Evolutionary conservation across 495 filamentous ascomycete genomes (phyloP), one percentile per base, ranked within the genome.

Genomic region (Aspergillus leporis): DNA sequence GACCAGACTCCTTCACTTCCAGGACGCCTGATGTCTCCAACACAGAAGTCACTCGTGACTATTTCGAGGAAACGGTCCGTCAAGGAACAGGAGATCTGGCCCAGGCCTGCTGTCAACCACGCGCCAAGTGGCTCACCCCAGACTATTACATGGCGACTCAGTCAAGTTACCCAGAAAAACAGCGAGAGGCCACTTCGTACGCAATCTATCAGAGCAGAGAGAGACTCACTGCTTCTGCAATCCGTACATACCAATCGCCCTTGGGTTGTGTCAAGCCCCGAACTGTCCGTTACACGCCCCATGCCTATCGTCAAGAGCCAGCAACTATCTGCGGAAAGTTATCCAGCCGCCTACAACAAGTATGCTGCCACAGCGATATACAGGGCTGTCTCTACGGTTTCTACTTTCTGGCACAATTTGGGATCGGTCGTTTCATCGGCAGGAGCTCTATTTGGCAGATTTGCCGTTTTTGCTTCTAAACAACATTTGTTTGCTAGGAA

Each of bases 391-490:
- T 30, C 25, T 28, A 28, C 41, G 1, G 16, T 63, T 22, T 53
- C 51, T 1, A 46, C 28, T 4, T 41, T 61, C 32, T 61, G 55
- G 60, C 57, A 56, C 51, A 16, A 28, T 28, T 51, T 53, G 8
- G 55, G 50, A 43, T 49, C 55, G 2, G n/a, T 53, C 5, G 46
- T 41, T 14, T 66, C 66, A 10, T 60, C 18, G 56, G 46, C 56
- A 8, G 56, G 66, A 5, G 34, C 21, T 7, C 54, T 55, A 31
- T 48, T 65, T 31, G 56, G 63, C 38, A 61, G 43, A 51, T 34
- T 61, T 46, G 55, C 59, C 25, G 19, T 62, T 7, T 46, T 52
- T 56, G 63, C 56, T 60, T 62, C 53, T 36, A 47, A 51, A 51
- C 46, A 61, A 19, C 54, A 53, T 56, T 58, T 38, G 49, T 41